These are phyloP conservation scores for Syzygium syzygioides DNA, from an alignment of 441 rosid species.

Conservation along the genomic window DNA sequence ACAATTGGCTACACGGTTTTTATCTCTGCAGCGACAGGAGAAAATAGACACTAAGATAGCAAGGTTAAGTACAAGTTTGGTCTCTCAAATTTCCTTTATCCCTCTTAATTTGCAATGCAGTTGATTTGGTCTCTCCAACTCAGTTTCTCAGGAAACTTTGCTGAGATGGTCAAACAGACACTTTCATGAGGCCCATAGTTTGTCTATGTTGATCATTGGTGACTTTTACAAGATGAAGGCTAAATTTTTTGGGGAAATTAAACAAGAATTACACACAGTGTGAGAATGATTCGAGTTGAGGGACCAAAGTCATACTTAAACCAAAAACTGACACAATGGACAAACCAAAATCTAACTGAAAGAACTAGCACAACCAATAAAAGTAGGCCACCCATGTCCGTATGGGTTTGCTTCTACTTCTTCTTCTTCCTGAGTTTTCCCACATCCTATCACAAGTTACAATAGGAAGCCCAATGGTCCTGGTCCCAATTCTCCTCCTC, in stretches of 20 bases:
- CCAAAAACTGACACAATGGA: not conserved
- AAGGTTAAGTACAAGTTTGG: not conserved
- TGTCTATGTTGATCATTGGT: not conserved
- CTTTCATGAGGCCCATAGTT: not conserved
- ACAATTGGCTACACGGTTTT: not conserved
- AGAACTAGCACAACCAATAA: not conserved
- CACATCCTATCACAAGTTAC: not conserved
- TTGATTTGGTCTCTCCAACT: not conserved
- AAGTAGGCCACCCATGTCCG: not conserved
- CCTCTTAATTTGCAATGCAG: not conserved
- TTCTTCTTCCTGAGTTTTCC: not conserved
- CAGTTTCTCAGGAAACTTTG: not conserved
- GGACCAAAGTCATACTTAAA: not conserved
- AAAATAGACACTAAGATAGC: not conserved
- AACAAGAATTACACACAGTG: not conserved
- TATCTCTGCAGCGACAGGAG: not conserved
- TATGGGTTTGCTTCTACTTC: not conserved
- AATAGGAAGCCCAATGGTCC: not conserved
- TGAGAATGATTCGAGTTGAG: not conserved
- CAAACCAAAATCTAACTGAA: not conserved
- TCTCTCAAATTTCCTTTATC: not conserved
- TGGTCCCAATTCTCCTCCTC: not conserved
- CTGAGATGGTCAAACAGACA: not conserved
- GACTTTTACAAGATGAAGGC: not conserved
- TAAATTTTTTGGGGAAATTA: not conserved